Evolutionary conservation across 495 filamentous ascomycete genomes (phyloP).

Genomic region (Aspergillus sparsus): DNA sequence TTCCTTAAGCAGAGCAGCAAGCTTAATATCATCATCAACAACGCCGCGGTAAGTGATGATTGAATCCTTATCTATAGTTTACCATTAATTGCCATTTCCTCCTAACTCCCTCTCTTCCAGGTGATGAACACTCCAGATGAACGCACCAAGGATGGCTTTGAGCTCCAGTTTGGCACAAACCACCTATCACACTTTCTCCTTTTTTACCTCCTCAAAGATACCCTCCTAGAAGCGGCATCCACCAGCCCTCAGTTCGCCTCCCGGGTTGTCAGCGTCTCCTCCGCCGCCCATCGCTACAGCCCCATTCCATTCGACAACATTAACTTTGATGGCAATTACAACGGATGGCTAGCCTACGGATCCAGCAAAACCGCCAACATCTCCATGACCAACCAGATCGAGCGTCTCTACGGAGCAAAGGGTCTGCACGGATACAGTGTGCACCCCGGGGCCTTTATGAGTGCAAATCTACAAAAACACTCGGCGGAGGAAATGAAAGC

Average conservation of each 20-base stretch:
- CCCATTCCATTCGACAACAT: conserved; percentile 33
- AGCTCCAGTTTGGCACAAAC: conserved; percentile 49
- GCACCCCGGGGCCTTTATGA: conserved; percentile 42
- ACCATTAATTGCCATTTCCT: too few species aligned
- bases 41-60: background rate
- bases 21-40: conserved; percentile 27
- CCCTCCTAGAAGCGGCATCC: conserved; percentile 25
- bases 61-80: background rate
- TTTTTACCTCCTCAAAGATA: conserved; percentile 43
- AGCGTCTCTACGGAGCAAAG: conserved; percentile 36
- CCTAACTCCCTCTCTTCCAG: background rate
- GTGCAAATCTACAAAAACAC: conserved; percentile 25
- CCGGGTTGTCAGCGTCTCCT: conserved; percentile 45
- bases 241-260: conserved; percentile 42
- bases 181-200: conserved; percentile 55
- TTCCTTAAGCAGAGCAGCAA: conserved; percentile 34
- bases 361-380: conserved; percentile 45
- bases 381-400: conserved; percentile 46
- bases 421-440: conserved; percentile 43
- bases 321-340: conserved; percentile 40
- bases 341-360: conserved; percentile 38
- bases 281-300: conserved; percentile 36
- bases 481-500: conserved; percentile 22
- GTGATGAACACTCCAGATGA: conserved; percentile 24
- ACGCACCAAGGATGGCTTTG: conserved; percentile 13